These are phyloP conservation scores for Venturia aucupariae DNA, from an alignment of 2,329 filamentous ascomycete genomes.

Conservation along the genomic window DNA sequence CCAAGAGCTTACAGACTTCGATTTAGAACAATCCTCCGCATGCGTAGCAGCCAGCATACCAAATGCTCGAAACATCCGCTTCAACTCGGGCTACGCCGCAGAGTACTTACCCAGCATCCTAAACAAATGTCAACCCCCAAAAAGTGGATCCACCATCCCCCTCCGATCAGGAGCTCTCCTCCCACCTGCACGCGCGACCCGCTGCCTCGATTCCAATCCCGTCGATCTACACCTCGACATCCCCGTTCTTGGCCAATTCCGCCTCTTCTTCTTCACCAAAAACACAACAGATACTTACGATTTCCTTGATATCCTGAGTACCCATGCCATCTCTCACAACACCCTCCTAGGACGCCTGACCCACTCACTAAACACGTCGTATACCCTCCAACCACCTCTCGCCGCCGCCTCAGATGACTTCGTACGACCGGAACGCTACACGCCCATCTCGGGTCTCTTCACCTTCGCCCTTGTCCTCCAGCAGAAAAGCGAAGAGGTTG, in stretches of 20 bases:
- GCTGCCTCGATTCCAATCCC: slow-evolving; percentile 69
- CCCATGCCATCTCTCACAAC: slow-evolving; percentile 40
- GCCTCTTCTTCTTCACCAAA: slow-evolving; percentile 61
- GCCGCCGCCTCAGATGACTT: slow-evolving; percentile 56
- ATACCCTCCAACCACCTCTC: slow-evolving; percentile 48
- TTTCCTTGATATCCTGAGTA: slow-evolving; percentile 53
- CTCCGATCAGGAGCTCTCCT: slow-evolving; percentile 39
- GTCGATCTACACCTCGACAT: slow-evolving; percentile 71
- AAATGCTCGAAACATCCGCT: slow-evolving; percentile 56
- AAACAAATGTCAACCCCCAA: slow-evolving; percentile 42
- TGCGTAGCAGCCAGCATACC: slow-evolving; percentile 47
- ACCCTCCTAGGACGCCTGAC: slow-evolving; percentile 53
- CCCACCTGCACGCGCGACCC: slow-evolving; percentile 60
- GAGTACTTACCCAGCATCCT: slow-evolving; percentile 57
- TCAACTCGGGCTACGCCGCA: slow-evolving; percentile 64
- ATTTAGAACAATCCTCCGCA: slow-evolving; percentile 41
- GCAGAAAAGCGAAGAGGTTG: slow-evolving; percentile 30
- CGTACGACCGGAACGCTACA: slow-evolving; percentile 59
- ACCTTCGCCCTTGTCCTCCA: slow-evolving; percentile 47
- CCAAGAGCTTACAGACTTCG: slow-evolving; percentile 35
- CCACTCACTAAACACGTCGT: slow-evolving; percentile 51
- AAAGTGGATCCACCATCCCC: slow-evolving; percentile 18
- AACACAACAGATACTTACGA: slow-evolving; percentile 55
- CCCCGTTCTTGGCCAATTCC: slow-evolving; percentile 67
- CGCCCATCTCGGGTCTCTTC: slow-evolving; percentile 56